Evolutionary conservation across 2,329 filamentous ascomycete species (phyloP).

Genomic region (Hypomyces perniciosus): DNA sequence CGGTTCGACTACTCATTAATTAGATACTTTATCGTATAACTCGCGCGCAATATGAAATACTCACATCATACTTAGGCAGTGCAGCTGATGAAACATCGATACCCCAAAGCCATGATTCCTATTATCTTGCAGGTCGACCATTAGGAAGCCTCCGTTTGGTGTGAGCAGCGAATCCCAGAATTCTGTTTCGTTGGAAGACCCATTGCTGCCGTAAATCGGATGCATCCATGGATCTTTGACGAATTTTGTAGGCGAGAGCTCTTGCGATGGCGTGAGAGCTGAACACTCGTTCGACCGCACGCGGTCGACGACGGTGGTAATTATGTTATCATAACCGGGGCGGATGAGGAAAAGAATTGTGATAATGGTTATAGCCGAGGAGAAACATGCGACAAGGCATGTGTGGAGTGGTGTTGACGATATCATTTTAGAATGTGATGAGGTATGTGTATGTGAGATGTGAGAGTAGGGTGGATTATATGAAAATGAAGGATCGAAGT

Average conservation of each 20-base stretch:
- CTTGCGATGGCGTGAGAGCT: neutral
- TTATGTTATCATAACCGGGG: constrained; percentile 1
- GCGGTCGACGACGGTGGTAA: neutral
- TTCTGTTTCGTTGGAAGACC: neutral
- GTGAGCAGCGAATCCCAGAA: constrained; percentile 4
- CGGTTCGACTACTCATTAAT: neutral
- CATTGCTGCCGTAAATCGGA: neutral
- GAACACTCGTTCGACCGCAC: neutral
- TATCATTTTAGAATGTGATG: neutral
- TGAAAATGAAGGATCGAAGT: no score
- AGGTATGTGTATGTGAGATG: neutral
- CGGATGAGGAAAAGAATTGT: constrained; percentile 2
- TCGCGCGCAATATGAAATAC: neutral
- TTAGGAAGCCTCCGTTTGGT: constrained; percentile 1
- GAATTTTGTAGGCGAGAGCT: constrained; percentile 1
- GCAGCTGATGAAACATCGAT: constrained; percentile 5
- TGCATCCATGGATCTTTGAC: constrained; percentile 2
- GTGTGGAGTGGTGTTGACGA: neutral
- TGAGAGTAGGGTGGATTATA: no score
- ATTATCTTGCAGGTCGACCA: neutral
- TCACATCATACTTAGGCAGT: constrained; percentile 1
- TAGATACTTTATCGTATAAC: neutral
- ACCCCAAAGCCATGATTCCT: constrained; percentile 2
- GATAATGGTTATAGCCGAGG: neutral
- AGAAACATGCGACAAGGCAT: neutral